Base-by-base conservation (phyloP, 1,284 basidiomycete genomes). In the Sutorius eximius region DNA sequence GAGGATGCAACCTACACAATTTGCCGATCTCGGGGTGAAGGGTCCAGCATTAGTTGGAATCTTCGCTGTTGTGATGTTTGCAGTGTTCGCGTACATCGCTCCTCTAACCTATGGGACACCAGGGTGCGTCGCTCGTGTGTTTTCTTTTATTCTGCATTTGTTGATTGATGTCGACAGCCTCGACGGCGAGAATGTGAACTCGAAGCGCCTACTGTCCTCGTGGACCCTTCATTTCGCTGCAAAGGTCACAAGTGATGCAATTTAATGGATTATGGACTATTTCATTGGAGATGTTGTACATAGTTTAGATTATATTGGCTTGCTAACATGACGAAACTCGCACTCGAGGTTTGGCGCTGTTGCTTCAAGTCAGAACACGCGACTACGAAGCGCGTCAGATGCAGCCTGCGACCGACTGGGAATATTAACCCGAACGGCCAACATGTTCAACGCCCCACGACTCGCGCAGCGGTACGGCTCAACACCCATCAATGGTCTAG, bases 61-160 rank as follows among this genome's bases (percentile, higher is more conserved):
- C 6, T 88, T 83, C 61, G 73, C 80, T 51, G 59, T 91, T 40
- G 60, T 80, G 37, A 74, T 94, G 71, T 80, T 94, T 55, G 75
- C 75, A 41, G 79, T 87, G 75, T 93, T 87, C 63, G 61, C 82
- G 43, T 97, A 83, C 77, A 76, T 95, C 51, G 81, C 89, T 24
- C 95, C 95, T 37, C 76, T 98, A 64, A 97, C 95, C 11, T 98
- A 95, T 70, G 95, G 94, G 46, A 89, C 89, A 27, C 89, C 92
- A 59, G 90, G 93, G 92, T 94, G 74, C 68, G 89, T 80, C 2
- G 45, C 38, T 57, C 20, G 37, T 40, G 4, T 43, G 13, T 40
- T 56, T 49, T 27, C 49, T 41, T 37, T 49, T 49, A 24, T 41
- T 27, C 53, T 33, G 13, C 58, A 24, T 58, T 52, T 59, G 43